Base-by-base conservation (phyloP, 2,329 filamentous ascomycete genomes). In the Calonectria henricotiae region DNA sequence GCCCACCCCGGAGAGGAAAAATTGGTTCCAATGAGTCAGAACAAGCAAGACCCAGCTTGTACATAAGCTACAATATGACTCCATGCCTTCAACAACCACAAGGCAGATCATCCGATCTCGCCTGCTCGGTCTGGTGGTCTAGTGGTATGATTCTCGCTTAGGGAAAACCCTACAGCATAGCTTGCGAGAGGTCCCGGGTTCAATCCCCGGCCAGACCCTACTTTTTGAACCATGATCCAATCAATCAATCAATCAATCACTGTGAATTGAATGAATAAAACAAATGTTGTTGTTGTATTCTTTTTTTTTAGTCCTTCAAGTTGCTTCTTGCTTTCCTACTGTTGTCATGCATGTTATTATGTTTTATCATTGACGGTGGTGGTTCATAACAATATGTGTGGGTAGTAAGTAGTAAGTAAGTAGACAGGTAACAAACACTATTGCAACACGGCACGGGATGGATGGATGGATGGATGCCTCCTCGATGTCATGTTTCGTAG, bases 61-160 rank as follows among this genome's bases (percentile, higher is more conserved):
- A 39, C 9, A 72, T 76, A 75, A 62, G 4, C 32, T 20, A 49
- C 55, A 73, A 69, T 37, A 71, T 65, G 39, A 8, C 32, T 6
- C 9, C 17, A 1, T 9, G 25, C 9, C 20, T 32, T 64, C 65
- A 66, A 71, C 67, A 67, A 67, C 63, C 70, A 70, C 68, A 49
- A 15, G 70, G 55, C 58, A 67, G 43, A 68, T 71, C 27, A 32
- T 66, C 15, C 17, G 32, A 27, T 71, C 46, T 7, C 46, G 32
- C 15, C 71, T 70, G 3, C 30, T 68, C 61, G 84, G 83, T 84
- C 83, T 84, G 83, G 81, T 89, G 87, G 88, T 89, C 88, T 90
- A 89, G 89, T 87, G 89, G 89, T 90, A 91, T 90, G 88, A 90
- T 91, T 90, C 89, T 89, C 88, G 89, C 89, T 90, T 90, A 91